A percentile compares a stretch with the other conserved stretches of the same genome.
These are phyloP conservation scores for Hansenula sp. DNA, from an alignment of 1,139 yeast species.

Conservation along the genomic window DNA sequence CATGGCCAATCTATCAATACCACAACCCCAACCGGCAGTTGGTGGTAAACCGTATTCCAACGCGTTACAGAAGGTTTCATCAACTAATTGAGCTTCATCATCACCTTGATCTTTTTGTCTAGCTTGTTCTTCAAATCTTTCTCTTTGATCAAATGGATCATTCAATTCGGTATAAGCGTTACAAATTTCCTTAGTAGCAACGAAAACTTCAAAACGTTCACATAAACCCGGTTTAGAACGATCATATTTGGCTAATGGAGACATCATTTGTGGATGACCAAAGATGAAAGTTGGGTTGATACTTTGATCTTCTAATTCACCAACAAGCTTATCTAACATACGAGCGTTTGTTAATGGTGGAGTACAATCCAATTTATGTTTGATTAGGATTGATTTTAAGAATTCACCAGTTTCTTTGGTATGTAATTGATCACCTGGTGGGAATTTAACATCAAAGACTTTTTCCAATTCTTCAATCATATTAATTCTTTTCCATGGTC, in stretches of 20 bases:
- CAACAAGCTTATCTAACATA: constrained; percentile 97
- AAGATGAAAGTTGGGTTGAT: constrained; percentile 97
- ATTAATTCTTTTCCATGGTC: constrained; percentile 98
- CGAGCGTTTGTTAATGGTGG: constrained; percentile 98
- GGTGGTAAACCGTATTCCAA: constrained; percentile 98
- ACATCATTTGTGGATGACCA: constrained; percentile 99
- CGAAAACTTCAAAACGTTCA: constrained; percentile 98
- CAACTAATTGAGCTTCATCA: constrained; percentile 96
- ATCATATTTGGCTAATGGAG: constrained; percentile 96
- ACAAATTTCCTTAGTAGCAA: constrained; percentile 97
- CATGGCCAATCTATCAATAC: constrained; percentile 98
- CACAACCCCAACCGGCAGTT: constrained; percentile 99
- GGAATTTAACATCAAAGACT: constrained; percentile 83
- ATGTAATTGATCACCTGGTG: constrained; percentile 92
- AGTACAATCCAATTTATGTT: constrained; percentile 84
- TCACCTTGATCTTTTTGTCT: constrained; percentile 98
- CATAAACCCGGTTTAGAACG: constrained; percentile 90
- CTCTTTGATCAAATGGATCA: constrained; percentile 98
- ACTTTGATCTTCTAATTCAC: constrained; percentile 89
- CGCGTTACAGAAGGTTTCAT: constrained; percentile 96
- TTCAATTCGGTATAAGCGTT: constrained; percentile 98
- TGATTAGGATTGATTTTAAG: constrained; percentile 73
- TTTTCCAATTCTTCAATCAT: constrained; percentile 96
- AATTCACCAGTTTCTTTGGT: constrained; percentile 91
- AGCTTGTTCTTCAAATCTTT: constrained; percentile 97